Percentiles rank a stretch among this genome's conserved stretches.
phyloP scores from a whole-genome alignment of 2,329 filamentous ascomycete species.

The Penicillium olsonii region DNA sequence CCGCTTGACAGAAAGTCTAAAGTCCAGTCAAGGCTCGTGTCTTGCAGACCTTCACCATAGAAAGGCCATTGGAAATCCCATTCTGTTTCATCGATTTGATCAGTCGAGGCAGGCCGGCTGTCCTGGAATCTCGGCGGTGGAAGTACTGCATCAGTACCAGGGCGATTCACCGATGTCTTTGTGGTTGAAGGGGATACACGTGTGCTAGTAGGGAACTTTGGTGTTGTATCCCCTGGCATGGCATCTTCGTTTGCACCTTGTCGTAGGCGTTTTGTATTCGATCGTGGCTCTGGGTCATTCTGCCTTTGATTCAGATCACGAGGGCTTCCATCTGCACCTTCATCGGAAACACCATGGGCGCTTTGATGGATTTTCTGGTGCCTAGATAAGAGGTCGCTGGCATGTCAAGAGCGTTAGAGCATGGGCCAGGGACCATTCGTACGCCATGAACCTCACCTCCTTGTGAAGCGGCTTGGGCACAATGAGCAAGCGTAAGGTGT shows the following conservation, averaged over 20 bases:
- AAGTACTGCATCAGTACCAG: not conserved
- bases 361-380: not conserved
- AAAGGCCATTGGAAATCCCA: not conserved
- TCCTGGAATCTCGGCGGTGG: not conserved
- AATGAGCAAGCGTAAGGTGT: not conserved
- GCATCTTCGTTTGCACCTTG: not conserved
- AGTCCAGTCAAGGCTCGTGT: not conserved
- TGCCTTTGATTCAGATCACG: not conserved
- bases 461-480: not conserved
- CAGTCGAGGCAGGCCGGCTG: not conserved
- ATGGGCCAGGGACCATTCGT: not conserved
- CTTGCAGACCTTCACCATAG: not conserved
- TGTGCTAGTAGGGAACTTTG: not conserved
- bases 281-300: not conserved
- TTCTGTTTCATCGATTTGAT: not conserved
- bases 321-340: not conserved
- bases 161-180: not conserved
- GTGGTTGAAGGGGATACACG: not conserved
- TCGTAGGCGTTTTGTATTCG: not conserved
- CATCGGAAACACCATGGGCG: not conserved
- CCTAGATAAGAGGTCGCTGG: not conserved
- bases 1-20: not conserved
- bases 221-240: not conserved
- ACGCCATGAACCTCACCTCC: not conserved
- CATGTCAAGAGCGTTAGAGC: not conserved